Base-by-base conservation (phyloP, 257 asterid species). In the Solanum neorickii region DNA sequence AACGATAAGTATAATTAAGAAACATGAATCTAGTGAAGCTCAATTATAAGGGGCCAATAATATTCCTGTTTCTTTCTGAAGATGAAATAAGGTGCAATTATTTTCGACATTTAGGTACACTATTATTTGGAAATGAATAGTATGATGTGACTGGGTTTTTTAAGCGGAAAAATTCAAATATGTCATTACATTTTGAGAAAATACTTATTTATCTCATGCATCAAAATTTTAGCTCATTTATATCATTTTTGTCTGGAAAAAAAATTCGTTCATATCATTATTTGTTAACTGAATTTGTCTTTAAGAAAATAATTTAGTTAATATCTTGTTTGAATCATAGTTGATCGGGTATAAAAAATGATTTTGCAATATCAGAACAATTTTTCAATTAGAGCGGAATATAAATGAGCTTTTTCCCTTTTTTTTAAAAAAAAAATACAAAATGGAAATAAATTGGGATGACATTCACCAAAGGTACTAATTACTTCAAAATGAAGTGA, bases 181-280 rank as follows among this genome's bases (percentile, higher is more conserved):
- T 56, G 1, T 18, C 0, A 18, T 56, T 1, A 0, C 20, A 56
- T 0, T 56, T 18, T 18, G 65, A 56, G n/a, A 56, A 3, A 56
- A 56, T 23, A 16, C 3, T 52, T 2, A 49, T 46, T 4, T 46
- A 12, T 49, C 23, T 49, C 23, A 49, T 52, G 18, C 62, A 52
- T 52, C 0, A 6, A 16, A 52, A 52, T 8, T 16, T 52, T 16
- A 0, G 0, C n/a, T 56, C n/a, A 56, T 18, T 0, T 56, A 56
- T 18, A 2, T 0, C 11, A 7, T 56, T 56, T 56, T 56, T 0
- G 0, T 56, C 3, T 56, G 2, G 18, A 1, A 52, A 52, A 18
- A 49, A 18, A 52, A 23, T 6, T 1, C 0, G 11, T 56, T 0
- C 4, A 56, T 56, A 0, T 1, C n/a, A 52, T 52, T 52, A 52